Base-by-base conservation (phyloP, 257 asterid species). In the Petrea volubilis region DNA sequence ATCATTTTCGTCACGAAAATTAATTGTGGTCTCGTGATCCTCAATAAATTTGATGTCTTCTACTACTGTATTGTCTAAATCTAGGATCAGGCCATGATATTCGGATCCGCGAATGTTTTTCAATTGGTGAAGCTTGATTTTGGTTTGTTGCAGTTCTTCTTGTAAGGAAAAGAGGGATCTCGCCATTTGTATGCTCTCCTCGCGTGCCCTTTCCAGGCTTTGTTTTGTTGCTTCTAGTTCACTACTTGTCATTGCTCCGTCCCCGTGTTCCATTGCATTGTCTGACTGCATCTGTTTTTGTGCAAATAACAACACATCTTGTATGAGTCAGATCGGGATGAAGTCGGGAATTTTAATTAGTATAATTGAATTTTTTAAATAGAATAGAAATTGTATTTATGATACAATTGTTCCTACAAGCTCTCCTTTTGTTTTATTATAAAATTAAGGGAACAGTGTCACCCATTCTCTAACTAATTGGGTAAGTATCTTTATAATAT, bases 141-240 rank as follows among this genome's bases (percentile, higher is more conserved):
- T 70, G 9, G 74, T 41, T 57, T 57, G 43, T 17, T 58, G 9
- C 3, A 70, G 67, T 47, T 70, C 74, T 27, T 28, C 47, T 27
- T 70, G 67, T 28, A 70, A 47, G 21, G 34, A 56, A 41, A 70
- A 23, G 41, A 68, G 43, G 3, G 65, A 31, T 52, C 52, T 52
- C 1, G 64, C 64, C 65, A 55, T 52, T 55, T 68, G 25, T 20
- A 55, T 25, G 73, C 73, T 68, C 43, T 68, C 73, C 5, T 55
- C 64, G 8, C 55, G 64, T 15, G 73, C 73, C 13, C 29, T 24
- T 68, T 18, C 24, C 28, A 70, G 74, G 21, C 33, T 27, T 70
- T 57, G 74, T 34, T 70, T 70, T 8, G 67, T 49, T 57, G 41
- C 74, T 25, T 41, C 74, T n/a, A 69, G 31, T 58, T 69, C 74